A percentile compares a stretch with the other conserved stretches of the same genome.
These are phyloP conservation scores for Chenopodium suecicum DNA, from an alignment of 148 eudicot genomes.

Conservation along the genomic window DNA sequence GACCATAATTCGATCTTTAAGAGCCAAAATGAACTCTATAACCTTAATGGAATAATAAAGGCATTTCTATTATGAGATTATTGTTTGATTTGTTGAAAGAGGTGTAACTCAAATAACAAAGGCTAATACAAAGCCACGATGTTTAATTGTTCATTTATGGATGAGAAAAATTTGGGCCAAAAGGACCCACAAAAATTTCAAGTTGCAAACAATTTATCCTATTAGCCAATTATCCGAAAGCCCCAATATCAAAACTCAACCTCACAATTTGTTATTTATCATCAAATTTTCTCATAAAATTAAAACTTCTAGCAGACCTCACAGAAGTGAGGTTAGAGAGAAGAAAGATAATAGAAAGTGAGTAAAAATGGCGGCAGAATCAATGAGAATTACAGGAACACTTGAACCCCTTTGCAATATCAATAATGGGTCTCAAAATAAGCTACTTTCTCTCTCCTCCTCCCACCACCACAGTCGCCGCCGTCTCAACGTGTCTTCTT, in stretches of 20 bases:
- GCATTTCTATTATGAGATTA: no score
- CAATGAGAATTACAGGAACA: conserved; percentile 26
- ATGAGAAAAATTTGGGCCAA: background rate
- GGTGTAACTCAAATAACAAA: conserved; percentile 9
- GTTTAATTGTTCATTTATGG: background rate
- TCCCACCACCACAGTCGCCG: conserved; percentile 28
- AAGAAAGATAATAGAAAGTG: background rate
- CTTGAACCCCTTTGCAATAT: conserved; percentile 44
- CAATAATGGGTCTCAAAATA: conserved; percentile 33
- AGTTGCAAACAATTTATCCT: conserved; percentile 9
- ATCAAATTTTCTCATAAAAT: background rate
- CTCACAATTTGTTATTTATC: conserved; percentile 21
- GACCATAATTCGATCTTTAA: no score
- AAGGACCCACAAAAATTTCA: background rate
- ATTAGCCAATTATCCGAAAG: background rate
- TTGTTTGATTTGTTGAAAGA: background rate
- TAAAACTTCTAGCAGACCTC: background rate
- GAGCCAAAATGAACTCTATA: no score
- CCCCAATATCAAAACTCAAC: conserved; percentile 15
- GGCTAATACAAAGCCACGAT: conserved; percentile 23
- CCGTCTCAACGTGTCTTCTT: conserved; percentile 30
- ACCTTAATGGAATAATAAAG: no score
- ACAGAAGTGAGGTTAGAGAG: background rate
- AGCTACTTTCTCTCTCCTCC: conserved; percentile 36
- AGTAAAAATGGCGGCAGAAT: conserved; percentile 33